Conservation (phyloP, 345 rosid genomes). For the Salix purpurea region DNA sequence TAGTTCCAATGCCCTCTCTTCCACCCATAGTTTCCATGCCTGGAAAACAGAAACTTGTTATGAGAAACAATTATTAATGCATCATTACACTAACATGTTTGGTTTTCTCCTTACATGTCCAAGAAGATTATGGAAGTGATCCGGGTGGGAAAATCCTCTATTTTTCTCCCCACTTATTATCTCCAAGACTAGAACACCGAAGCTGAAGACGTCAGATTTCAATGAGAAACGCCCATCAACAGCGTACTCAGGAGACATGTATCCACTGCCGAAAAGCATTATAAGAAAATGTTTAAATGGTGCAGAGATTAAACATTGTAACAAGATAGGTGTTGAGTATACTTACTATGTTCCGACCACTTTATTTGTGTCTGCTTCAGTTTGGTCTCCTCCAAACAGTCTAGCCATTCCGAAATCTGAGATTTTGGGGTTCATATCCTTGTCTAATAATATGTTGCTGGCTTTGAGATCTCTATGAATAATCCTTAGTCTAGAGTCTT, state of each 20-base stretch:
- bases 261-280: neutral
- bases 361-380: neutral
- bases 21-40: constrained; percentile 17
- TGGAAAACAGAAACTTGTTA: neutral
- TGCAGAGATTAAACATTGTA: no score
- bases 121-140: neutral
- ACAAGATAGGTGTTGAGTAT: neutral
- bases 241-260: constrained; percentile 12
- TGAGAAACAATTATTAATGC: no score
- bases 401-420: constrained; percentile 7
- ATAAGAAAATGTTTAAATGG: neutral
- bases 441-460: constrained; percentile 10
- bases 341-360: constrained; percentile 4
- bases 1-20: neutral
- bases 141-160: constrained; percentile 2
- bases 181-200: constrained; percentile 7
- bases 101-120: constrained; percentile 1
- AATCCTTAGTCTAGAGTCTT: constrained; percentile 20
- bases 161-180: constrained; percentile 7
- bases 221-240: neutral
- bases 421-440: constrained; percentile 4
- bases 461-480: constrained; percentile 25
- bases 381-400: neutral
- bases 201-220: constrained; percentile 11
- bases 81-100: neutral